Evolutionary conservation across 176 grass and related monocot species (phyloP).

Genomic region (Raddia distichophylla): DNA sequence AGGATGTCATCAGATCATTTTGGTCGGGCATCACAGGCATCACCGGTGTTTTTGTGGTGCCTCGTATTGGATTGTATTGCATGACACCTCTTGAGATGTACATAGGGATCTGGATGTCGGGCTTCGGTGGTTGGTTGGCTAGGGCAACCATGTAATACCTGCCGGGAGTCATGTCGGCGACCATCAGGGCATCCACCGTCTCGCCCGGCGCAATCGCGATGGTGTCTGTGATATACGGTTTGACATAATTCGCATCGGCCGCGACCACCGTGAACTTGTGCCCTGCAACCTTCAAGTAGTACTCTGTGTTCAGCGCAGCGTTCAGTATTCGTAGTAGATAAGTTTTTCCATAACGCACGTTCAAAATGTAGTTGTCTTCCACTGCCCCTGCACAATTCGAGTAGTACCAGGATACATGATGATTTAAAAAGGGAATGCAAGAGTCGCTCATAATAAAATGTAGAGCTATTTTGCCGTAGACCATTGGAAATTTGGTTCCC

Average conservation of each 20-base stretch:
- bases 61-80: not conserved
- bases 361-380: constrained; percentile 26
- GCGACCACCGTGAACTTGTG: constrained; percentile 40
- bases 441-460: too few relatives aligned
- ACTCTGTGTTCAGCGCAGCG: constrained; percentile 22
- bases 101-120: not conserved
- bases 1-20: not conserved
- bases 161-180: constrained; percentile 10
- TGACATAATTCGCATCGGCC: constrained; percentile 32
- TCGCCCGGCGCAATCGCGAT: constrained; percentile 20
- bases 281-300: constrained; percentile 31
- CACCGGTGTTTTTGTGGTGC: not conserved
- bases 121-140: not conserved
- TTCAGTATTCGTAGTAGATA: constrained; percentile 17
- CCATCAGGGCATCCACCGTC: constrained; percentile 30
- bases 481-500: too few relatives aligned
- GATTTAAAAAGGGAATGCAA: too few relatives aligned
- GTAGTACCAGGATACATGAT: too few relatives aligned
- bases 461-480: too few relatives aligned
- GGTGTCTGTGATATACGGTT: constrained; percentile 32
- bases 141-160: constrained; percentile 36
- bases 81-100: not conserved
- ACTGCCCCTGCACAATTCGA: not conserved
- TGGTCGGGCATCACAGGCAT: constrained; percentile 11
- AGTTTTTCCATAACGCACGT: constrained; percentile 16